phyloP scores from a whole-genome alignment of 1,139 yeast species.

The Pichia sp. region DNA sequence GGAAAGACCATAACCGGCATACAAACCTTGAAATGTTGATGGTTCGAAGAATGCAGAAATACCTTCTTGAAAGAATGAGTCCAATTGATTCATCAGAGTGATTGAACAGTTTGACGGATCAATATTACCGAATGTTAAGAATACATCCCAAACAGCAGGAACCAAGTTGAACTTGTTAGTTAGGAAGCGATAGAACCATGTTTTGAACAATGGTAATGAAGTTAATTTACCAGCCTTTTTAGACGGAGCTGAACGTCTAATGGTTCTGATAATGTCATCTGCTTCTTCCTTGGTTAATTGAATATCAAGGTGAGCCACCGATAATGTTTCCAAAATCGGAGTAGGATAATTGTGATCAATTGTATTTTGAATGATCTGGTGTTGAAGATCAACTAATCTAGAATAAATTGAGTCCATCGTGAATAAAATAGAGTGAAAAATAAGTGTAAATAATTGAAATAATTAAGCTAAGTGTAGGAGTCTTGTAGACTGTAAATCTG shows the following conservation, averaged over 20 bases:
- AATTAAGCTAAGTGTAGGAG: no score
- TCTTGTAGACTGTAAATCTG: no score
- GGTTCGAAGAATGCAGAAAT: neutral
- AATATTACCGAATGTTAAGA: neutral
- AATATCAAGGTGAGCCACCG: neutral
- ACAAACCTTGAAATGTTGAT: neutral
- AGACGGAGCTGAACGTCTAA: slow-evolving; percentile 2
- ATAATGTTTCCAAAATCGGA: neutral
- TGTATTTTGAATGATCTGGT: neutral
- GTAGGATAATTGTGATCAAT: neutral
- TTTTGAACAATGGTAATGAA: neutral
- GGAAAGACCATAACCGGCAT: neutral
- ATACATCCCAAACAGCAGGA: neutral
- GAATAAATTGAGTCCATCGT: no score
- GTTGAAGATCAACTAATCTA: no score
- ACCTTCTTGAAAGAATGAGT: slow-evolving; percentile 2
- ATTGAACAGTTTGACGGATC: neutral
- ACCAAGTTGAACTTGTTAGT: neutral
- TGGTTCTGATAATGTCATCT: neutral
- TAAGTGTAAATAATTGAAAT: no score
- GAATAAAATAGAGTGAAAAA: no score
- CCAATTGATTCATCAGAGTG: neutral
- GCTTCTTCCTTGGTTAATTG: neutral
- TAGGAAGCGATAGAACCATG: neutral
- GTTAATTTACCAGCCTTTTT: neutral